A percentile compares a stretch with the other conserved stretches of the same genome.
Evolutionary conservation across 495 filamentous ascomycete genomes (phyloP).

Genomic region (Penicillium cataractarum): DNA sequence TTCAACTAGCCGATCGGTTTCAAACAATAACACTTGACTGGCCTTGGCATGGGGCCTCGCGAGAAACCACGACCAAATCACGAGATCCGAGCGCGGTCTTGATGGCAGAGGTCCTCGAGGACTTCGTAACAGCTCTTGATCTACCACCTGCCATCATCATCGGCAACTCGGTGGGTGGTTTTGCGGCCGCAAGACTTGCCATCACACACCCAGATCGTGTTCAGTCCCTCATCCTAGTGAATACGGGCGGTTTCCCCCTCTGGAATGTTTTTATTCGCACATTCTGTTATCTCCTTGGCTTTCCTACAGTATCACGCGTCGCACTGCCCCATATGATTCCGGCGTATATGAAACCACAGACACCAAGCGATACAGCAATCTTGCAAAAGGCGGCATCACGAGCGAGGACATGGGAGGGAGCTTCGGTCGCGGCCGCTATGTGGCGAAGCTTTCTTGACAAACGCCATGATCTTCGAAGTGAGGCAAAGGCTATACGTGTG

Average conservation of each 20-base stretch:
- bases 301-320: neutral
- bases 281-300: neutral
- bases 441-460: neutral
- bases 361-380: neutral
- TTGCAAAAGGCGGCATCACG: neutral
- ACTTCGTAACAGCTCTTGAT: constrained; percentile 2
- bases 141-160: constrained; percentile 8
- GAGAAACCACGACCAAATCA: neutral
- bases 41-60: constrained; percentile 2
- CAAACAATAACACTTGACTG: neutral
- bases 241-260: neutral
- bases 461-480: neutral
- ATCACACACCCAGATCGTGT: constrained; percentile 5
- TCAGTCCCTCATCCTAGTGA: neutral
- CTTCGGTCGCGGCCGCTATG: neutral
- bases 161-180: constrained; percentile 7
- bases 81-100: neutral
- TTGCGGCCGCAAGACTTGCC: constrained; percentile 8
- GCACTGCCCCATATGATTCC: neutral
- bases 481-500: neutral
- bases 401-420: neutral
- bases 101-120: constrained; percentile 4
- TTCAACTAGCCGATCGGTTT: neutral
- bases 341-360: neutral
- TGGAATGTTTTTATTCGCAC: neutral